Base-by-base conservation (phyloP, 345 rosid species). In the Nasturtium officinale region DNA sequence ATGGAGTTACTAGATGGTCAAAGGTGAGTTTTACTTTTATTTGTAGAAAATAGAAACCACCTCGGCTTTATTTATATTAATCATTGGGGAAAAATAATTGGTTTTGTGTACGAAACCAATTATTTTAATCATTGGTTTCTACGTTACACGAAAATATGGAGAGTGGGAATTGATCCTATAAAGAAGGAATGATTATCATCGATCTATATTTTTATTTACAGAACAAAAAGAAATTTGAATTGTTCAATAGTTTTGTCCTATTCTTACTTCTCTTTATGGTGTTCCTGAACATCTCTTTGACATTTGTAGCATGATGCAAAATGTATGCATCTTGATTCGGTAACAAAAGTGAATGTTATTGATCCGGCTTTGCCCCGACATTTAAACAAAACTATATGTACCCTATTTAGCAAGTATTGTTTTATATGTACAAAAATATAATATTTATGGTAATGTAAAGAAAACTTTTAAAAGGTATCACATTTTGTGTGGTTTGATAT, bases 61-160 rank as follows among this genome's bases (percentile, higher is more conserved):
- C 57, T 48, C 7, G 47, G 37, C 33, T 46, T 59, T 71, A 26
- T 71, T 61, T 46, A n/a, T n/a, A n/a, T n/a, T n/a, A n/a, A n/a
- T n/a, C n/a, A n/a, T n/a, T n/a, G n/a, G n/a, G n/a, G n/a, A n/a
- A n/a, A n/a, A n/a, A n/a, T n/a, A n/a, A n/a, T n/a, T n/a, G n/a
- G n/a, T n/a, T n/a, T n/a, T n/a, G n/a, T n/a, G n/a, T n/a, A n/a
- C n/a, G n/a, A n/a, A n/a, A n/a, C n/a, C n/a, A n/a, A n/a, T n/a
- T n/a, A n/a, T n/a, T n/a, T n/a, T n/a, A 18, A 58, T 35, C 28
- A 17, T 9, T 32, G 62, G 43, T 57, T 17, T 26, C 25, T 57
- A 33, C 42, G 17, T 32, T 4, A 57, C 43, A 57, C 17, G 43
- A 18, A 17, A 57, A 18, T 42, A 42, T 58, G 20, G 64, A 6